These are phyloP conservation scores for Nakazawaea wyomingensis DNA, from an alignment of 805 yeast genomes.

Conservation along the genomic window DNA sequence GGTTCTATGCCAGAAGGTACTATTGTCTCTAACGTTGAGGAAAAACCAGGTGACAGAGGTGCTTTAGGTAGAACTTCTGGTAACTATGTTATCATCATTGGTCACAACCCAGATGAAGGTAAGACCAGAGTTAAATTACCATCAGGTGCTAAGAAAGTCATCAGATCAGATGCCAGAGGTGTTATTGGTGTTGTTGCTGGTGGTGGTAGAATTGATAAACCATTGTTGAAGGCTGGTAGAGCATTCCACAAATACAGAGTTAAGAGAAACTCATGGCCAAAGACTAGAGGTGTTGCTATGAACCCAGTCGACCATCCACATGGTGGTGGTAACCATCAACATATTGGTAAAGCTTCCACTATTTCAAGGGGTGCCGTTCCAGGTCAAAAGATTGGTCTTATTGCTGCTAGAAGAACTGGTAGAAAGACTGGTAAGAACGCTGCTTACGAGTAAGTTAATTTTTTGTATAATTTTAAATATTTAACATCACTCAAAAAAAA, in stretches of 20 bases:
- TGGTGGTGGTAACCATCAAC: constrained; percentile 99
- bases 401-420: constrained; percentile 99
- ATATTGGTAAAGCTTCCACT: constrained; percentile 99
- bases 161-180: constrained; percentile 97
- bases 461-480: background rate
- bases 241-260: constrained; percentile 99
- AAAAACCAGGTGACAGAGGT: constrained; percentile 99
- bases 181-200: constrained; percentile 99
- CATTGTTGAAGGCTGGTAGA: constrained; percentile 99
- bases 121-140: constrained; percentile 99
- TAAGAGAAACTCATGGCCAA: constrained; percentile 99
- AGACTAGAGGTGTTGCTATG: constrained; percentile 99
- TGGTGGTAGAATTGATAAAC: constrained; percentile 99
- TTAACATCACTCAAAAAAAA: background rate
- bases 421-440: constrained; percentile 14
- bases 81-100: constrained; percentile 97
- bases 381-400: constrained; percentile 99
- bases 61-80: constrained; percentile 99
- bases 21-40: constrained; percentile 96
- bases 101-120: constrained; percentile 99
- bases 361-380: constrained; percentile 99
- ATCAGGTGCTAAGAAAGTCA: constrained; percentile 97
- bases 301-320: constrained; percentile 99
- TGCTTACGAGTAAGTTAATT: constrained; percentile 10
- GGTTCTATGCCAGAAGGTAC: constrained; percentile 99